Base-by-base conservation (phyloP, 2,329 filamentous ascomycete genomes). In the Arthrobotrys sphaeroides region DNA sequence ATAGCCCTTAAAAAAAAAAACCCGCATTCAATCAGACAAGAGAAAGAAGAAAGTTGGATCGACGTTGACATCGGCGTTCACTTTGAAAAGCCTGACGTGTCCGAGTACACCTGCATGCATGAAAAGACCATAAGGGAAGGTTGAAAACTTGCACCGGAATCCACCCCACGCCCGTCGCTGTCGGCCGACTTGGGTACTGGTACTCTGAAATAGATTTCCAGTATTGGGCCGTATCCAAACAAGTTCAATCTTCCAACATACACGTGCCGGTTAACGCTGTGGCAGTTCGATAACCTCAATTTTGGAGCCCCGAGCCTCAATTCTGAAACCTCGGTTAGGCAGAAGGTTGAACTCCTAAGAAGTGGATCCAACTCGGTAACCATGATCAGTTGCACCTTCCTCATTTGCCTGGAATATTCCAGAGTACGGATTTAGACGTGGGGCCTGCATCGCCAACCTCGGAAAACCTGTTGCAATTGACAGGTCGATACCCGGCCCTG, bases 241-340 rank as follows among this genome's bases (percentile, higher is more conserved):
- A 55, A 26, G 28, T 38, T 55, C 12, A n/a, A 55, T 28, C 28
- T 38, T 38, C 28, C 26, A 16, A 55, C 16, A 55, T 55, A 13
- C 51, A 36, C 51, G 38, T 43, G 55, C 55, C 26, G 18, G 18
- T 7, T n/a, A 13, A 55, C 38, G 24, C 10, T 24, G 36, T 38
- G 36, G 36, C 20, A 5, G 36, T 18, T 60, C 38, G 55, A 60
- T 16, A 1, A 59, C 22, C 20, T 43, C 42, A 40, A 42, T 33
- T 26, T n/a, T 53, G n/a, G 65, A 69, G 65, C 36, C 65, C 61
- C 65, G n/a, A n/a, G 61, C 24, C 24, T 42, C 38, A 55, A 42
- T 49, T 59, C 60, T 67, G 61, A 74, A 64, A 68, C 70, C 64
- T 74, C 70, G 70, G 62, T 40, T 74, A 74, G 70, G 70, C 70